phyloP scores from a whole-genome alignment of 768 basidiomycete genomes.

The Lentinula edodes region DNA sequence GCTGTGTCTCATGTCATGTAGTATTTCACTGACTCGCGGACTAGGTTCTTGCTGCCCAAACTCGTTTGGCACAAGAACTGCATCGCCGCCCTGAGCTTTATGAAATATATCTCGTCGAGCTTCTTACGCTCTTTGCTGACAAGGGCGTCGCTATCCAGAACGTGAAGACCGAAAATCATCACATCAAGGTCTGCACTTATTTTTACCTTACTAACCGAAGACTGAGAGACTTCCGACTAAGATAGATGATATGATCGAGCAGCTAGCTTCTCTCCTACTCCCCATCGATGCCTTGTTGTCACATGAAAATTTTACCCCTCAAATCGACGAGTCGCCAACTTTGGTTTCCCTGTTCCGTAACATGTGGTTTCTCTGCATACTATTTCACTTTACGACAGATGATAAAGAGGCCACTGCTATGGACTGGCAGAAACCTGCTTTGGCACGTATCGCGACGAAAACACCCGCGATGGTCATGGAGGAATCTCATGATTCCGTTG shows the following conservation, averaged over 20 bases:
- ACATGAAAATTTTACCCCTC: constrained; percentile 63
- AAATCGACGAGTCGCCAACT: constrained; percentile 46
- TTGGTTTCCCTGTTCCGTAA: constrained; percentile 80
- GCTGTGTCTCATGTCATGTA: constrained; percentile 45
- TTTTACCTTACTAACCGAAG: neutral
- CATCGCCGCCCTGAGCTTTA: constrained; percentile 71
- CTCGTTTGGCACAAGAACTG: constrained; percentile 79
- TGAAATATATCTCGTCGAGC: constrained; percentile 74
- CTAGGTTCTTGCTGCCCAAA: constrained; percentile 87
- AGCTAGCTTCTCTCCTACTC: constrained; percentile 81
- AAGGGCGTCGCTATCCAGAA: constrained; percentile 91
- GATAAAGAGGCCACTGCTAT: constrained; percentile 57
- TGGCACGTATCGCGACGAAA: constrained; percentile 76
- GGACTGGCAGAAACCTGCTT: constrained; percentile 74
- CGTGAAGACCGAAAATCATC: constrained; percentile 57
- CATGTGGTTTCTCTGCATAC: constrained; percentile 88
- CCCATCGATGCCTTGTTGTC: constrained; percentile 85
- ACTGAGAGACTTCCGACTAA: constrained; percentile 20
- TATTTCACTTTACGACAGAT: constrained; percentile 73
- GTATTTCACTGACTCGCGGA: neutral
- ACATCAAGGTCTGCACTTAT: constrained; percentile 49
- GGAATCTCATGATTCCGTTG: constrained; percentile 73
- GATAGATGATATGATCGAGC: constrained; percentile 81
- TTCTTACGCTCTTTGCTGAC: constrained; percentile 82
- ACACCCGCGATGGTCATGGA: constrained; percentile 85